Conservation (phyloP, 306 rosid species). For the Adenanthera pavonina region DNA sequence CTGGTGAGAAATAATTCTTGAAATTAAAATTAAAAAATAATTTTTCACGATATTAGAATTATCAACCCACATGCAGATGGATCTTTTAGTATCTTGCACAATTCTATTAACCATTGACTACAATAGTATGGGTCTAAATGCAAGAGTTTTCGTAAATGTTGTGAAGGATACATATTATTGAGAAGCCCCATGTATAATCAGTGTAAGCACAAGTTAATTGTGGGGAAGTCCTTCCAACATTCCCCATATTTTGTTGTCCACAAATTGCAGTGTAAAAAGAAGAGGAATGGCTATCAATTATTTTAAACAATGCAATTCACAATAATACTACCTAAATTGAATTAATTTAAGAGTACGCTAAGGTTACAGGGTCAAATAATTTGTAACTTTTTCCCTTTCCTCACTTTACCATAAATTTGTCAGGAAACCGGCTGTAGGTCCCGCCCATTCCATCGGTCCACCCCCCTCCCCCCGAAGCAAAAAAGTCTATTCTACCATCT, state of each 20-base stretch:
- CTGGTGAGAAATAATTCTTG: neutral
- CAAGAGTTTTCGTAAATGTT: neutral
- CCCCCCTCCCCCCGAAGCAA: too few species aligned
- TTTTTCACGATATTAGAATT: neutral
- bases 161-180: neutral
- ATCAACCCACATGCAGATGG: neutral
- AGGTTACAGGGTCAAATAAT: neutral
- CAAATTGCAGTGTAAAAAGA: neutral
- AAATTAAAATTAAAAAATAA: neutral
- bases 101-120: too few species aligned
- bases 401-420: neutral
- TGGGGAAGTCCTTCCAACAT: neutral
- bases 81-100: neutral
- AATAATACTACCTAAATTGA: neutral
- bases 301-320: neutral
- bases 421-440: too few species aligned
- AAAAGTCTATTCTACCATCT: neutral
- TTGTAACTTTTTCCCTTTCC: neutral
- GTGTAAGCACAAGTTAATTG: neutral
- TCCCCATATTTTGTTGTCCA: neutral
- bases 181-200: neutral
- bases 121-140: too few species aligned
- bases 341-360: neutral
- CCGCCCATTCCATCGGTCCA: neutral
- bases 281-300: neutral